A percentile compares a stretch with the other conserved stretches of the same genome.
Conservation (phyloP, 176 grass and related monocot genomes). For the Oryza meyeriana region DNA sequence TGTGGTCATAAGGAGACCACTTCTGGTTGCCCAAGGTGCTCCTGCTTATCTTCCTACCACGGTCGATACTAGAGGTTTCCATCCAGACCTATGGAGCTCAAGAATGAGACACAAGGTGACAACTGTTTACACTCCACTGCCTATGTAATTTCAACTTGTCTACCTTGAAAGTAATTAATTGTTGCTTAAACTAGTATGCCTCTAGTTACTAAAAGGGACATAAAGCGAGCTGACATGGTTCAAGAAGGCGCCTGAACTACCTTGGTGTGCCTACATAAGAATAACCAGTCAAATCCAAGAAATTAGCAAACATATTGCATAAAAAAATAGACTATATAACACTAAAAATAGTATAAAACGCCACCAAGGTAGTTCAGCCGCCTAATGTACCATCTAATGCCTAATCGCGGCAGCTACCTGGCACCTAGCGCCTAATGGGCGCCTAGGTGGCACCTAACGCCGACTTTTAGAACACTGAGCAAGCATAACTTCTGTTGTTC, state of each 20-base stretch:
- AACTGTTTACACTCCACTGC: neutral
- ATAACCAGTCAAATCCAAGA: too few species aligned
- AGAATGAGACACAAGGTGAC: slow-evolving; percentile 85
- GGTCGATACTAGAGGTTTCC: slow-evolving; percentile 36
- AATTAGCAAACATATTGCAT: too few species aligned
- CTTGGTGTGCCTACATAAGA: too few species aligned
- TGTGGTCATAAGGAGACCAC: slow-evolving; percentile 74
- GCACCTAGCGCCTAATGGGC: too few species aligned
- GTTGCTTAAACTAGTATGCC: neutral
- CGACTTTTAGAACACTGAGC: too few species aligned
- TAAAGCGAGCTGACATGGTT: neutral
- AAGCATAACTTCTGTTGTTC: neutral
- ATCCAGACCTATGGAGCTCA: slow-evolving; percentile 72
- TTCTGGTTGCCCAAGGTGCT: slow-evolving; percentile 60
- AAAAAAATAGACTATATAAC: too few species aligned
- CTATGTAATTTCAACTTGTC: neutral
- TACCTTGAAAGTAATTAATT: neutral
- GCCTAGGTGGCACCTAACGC: too few species aligned
- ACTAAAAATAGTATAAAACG: too few species aligned
- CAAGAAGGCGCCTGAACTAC: too few species aligned
- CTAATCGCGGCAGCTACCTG: too few species aligned
- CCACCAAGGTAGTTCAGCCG: too few species aligned
- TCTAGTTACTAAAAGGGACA: neutral
- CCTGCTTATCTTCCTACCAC: slow-evolving; percentile 52
- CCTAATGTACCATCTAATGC: too few species aligned